Conservation (phyloP, 2,329 filamentous ascomycete species). For the Fusarium falciforme region DNA sequence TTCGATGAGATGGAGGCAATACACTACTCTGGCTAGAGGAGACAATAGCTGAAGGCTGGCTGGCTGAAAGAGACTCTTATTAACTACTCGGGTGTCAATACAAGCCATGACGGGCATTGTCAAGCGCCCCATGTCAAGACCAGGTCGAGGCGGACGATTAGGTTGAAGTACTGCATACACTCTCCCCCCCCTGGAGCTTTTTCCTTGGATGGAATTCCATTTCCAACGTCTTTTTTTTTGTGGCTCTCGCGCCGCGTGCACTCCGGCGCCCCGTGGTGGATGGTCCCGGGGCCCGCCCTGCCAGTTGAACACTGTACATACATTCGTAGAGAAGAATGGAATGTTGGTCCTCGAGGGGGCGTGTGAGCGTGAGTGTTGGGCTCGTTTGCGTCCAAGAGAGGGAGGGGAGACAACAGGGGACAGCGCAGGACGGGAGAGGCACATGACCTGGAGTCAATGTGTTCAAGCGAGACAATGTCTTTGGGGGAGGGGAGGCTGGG, state of each 20-base stretch:
- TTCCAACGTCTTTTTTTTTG: background rate
- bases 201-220: background rate
- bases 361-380: background rate
- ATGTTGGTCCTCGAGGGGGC: constrained; percentile 4
- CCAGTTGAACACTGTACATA: background rate
- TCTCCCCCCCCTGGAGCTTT: background rate
- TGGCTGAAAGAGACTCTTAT: background rate
- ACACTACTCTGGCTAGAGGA: background rate
- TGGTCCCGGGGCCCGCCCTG: constrained; percentile 14
- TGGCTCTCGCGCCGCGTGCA: background rate
- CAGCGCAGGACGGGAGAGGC: constrained; percentile 23
- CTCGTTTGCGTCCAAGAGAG: background rate
- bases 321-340: constrained; percentile 5
- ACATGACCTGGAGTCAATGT: constrained; percentile 32
- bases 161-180: background rate
- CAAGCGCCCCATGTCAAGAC: background rate
- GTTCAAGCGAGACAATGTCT: constrained; percentile 23
- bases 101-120: constrained; percentile 1
- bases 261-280: constrained; percentile 2
- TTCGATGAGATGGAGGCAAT: background rate
- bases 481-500: background rate
- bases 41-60: background rate
- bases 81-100: background rate
- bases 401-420: background rate
- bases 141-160: background rate